Evolutionary conservation across 352 stramenopile species (phyloP).

Genomic region (Globisporangium spiculum): DNA sequence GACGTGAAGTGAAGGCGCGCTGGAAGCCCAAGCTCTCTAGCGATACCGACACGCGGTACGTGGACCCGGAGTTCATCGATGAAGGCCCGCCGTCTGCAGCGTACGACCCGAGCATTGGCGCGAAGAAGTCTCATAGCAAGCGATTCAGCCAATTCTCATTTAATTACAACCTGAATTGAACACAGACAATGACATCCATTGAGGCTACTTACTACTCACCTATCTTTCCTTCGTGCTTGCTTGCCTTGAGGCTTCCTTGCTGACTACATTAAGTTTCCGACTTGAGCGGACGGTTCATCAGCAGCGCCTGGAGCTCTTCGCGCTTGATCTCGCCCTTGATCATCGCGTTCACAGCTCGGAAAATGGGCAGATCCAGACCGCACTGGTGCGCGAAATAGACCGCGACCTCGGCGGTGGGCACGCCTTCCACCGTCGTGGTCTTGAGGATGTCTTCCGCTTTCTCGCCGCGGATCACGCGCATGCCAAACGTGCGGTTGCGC

Average conservation of each 20-base stretch:
- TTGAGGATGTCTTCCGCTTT: constrained; percentile 93
- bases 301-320: constrained; percentile 68
- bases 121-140: constrained; percentile 71
- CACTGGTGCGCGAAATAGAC: constrained; percentile 90
- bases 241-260: not conserved
- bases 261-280: constrained; percentile 52
- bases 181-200: not conserved
- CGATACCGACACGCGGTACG: constrained; percentile 86
- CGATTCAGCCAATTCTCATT: constrained; percentile 90
- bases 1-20: constrained; percentile 68
- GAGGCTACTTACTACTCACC: not conserved
- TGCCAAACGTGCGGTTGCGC: constrained; percentile 94
- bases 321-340: constrained; percentile 76
- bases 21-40: constrained; percentile 84
- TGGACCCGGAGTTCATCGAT: constrained; percentile 87
- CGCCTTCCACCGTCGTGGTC: constrained; percentile 90
- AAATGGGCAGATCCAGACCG: constrained; percentile 90
- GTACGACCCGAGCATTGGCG: constrained; percentile 64
- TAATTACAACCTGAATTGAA: constrained; percentile 70
- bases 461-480: constrained; percentile 91
- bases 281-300: constrained; percentile 82
- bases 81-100: constrained; percentile 78
- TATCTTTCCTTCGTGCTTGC: not conserved
- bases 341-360: constrained; percentile 83
- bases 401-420: constrained; percentile 94